Percentiles rank a stretch among this genome's conserved stretches.
These are phyloP conservation scores for Hygrophila difformis DNA, from an alignment of 257 asterid species.

Conservation along the genomic window DNA sequence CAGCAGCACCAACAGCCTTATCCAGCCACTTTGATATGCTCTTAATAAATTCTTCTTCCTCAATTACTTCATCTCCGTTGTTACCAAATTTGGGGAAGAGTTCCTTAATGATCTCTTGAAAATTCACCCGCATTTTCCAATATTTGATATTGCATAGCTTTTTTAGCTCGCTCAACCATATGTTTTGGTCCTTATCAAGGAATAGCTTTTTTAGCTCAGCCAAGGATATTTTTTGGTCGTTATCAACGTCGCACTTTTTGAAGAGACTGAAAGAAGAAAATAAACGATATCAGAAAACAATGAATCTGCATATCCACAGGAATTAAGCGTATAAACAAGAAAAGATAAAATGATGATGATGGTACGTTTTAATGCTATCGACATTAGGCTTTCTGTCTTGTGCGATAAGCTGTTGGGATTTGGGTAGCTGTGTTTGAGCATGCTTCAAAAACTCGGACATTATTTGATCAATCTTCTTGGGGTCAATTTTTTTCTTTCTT, in stretches of 20 bases:
- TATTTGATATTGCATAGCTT: constrained; percentile 29
- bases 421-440: constrained; percentile 29
- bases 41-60: constrained; percentile 28
- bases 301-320: neutral
- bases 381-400: constrained; percentile 41
- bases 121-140: constrained; percentile 24
- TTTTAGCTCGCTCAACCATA: too few species aligned
- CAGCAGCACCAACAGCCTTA: constrained; percentile 24
- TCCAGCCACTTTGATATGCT: constrained; percentile 32
- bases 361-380: constrained; percentile 29
- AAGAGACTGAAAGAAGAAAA: constrained; percentile 34
- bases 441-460: constrained; percentile 41
- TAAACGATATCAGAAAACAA: neutral
- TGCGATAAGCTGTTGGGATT: constrained; percentile 29
- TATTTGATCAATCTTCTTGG: constrained; percentile 24
- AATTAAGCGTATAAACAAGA: too few species aligned
- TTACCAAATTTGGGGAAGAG: constrained; percentile 33
- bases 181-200: too few species aligned
- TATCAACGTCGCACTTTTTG: constrained; percentile 22
- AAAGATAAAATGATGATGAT: neutral
- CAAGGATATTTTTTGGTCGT: constrained; percentile 21
- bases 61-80: constrained; percentile 22
- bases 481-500: constrained; percentile 26
- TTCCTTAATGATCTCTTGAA: constrained; percentile 22
- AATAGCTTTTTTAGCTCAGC: constrained; percentile 31